These are phyloP conservation scores for Nemania sp. DNA, from an alignment of 2,329 filamentous ascomycete genomes.

Conservation along the genomic window DNA sequence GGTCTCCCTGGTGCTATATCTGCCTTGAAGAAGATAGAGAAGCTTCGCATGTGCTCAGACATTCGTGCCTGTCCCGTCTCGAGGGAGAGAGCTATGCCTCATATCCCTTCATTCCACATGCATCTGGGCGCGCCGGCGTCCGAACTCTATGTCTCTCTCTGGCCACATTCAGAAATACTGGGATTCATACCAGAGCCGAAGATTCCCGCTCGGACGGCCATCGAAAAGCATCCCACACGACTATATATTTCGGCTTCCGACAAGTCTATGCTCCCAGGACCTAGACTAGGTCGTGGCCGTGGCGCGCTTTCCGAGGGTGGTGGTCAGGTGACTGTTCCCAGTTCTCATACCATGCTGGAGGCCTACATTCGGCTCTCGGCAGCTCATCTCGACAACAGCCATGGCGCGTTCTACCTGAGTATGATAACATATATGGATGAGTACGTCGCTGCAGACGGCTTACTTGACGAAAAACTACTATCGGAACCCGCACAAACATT, in stretches of 20 bases:
- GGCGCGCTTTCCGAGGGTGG: background rate
- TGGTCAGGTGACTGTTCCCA: conserved; percentile 2
- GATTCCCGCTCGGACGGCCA: background rate
- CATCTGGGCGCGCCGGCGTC: conserved; percentile 1
- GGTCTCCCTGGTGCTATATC: background rate
- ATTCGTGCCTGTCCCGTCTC: background rate
- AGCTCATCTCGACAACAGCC: background rate
- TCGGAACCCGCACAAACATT: background rate
- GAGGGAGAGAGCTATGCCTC: background rate
- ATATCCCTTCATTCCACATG: conserved; percentile 5
- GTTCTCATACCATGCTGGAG: background rate
- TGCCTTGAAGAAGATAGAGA: background rate
- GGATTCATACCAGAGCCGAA: conserved; percentile 2
- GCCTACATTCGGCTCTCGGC: conserved; percentile 2
- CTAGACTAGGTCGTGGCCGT: background rate
- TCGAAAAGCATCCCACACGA: background rate
- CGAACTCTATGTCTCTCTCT: conserved; percentile 4
- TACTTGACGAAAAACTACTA: background rate
- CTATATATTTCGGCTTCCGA: conserved; percentile 1
- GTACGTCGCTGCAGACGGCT: background rate
- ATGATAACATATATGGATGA: background rate
- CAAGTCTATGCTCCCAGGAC: background rate
- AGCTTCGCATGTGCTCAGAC: background rate
- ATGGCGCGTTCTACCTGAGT: background rate
- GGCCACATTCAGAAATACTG: conserved; percentile 1